Conservation (phyloP, 1,139 yeast species). For the Geotrichum klebahnii region DNA sequence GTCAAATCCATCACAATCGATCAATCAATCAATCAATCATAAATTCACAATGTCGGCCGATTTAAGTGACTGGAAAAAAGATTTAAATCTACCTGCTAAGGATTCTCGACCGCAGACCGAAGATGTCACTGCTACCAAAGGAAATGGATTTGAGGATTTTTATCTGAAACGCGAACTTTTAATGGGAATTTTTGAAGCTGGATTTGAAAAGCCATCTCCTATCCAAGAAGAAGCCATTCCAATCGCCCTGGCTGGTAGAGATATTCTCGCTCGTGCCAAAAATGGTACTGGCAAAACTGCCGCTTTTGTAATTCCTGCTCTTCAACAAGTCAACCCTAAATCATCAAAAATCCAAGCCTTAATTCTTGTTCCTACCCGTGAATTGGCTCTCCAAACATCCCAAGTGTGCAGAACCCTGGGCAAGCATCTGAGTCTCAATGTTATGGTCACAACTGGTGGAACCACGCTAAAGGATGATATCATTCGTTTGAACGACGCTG, state of each 20-base stretch:
- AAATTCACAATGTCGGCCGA: background rate
- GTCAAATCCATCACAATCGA: background rate
- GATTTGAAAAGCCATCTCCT: constrained; percentile 96
- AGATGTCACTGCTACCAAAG: constrained; percentile 88
- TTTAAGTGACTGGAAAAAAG: constrained; percentile 57
- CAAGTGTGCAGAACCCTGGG: constrained; percentile 96
- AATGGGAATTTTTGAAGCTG: constrained; percentile 98
- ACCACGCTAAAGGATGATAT: constrained; percentile 92
- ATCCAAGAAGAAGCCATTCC: constrained; percentile 98
- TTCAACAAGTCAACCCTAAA: constrained; percentile 81
- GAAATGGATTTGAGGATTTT: constrained; percentile 87
- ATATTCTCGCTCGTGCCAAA: constrained; percentile 93
- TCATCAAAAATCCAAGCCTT: constrained; percentile 80
- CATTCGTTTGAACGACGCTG: constrained; percentile 85
- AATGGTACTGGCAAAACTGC: constrained; percentile 99
- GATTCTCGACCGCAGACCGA: constrained; percentile 94
- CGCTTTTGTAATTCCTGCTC: constrained; percentile 83
- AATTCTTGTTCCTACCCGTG: constrained; percentile 92
- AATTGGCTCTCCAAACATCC: constrained; percentile 88
- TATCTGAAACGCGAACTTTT: constrained; percentile 83
- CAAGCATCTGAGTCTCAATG: constrained; percentile 83
- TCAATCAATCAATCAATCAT: background rate
- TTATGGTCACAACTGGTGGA: constrained; percentile 99
- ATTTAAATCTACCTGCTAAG: constrained; percentile 69
- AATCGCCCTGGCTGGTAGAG: constrained; percentile 91